Conservation (phyloP, 164 flowering plant species). For the Vitis amurensis region DNA sequence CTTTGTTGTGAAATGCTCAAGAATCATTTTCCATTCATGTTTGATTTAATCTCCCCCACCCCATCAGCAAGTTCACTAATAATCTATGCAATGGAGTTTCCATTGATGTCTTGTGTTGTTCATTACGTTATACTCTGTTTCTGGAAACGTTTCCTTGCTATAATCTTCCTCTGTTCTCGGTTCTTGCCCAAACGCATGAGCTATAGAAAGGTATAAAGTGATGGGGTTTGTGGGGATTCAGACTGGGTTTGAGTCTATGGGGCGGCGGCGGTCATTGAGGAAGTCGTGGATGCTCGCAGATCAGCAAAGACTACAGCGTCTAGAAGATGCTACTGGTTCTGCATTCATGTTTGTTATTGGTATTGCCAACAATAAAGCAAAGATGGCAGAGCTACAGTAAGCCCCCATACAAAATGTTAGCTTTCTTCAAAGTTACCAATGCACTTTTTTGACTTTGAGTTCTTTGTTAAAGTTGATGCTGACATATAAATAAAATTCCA, state of each 20-base stretch:
- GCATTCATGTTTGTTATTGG: slow-evolving; percentile 48
- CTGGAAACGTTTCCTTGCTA: no score
- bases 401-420: slow-evolving; percentile 68
- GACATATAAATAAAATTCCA: slow-evolving; percentile 79
- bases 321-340: slow-evolving; percentile 84
- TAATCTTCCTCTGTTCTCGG: no score
- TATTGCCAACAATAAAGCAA: slow-evolving; percentile 56
- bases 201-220: slow-evolving; percentile 15
- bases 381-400: slow-evolving; percentile 75
- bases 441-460: slow-evolving; percentile 74
- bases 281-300: slow-evolving; percentile 93
- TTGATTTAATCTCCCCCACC: no score
- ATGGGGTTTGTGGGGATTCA: no score
- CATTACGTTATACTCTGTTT: no score
- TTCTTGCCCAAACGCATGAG: no score
- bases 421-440: slow-evolving; percentile 38
- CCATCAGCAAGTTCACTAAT: no score
- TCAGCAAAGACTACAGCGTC: slow-evolving; percentile 69
- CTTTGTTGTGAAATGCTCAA: no score
- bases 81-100: no score
- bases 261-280: slow-evolving; percentile 73
- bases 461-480: slow-evolving; percentile 96
- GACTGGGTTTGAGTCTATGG: slow-evolving; percentile 79
- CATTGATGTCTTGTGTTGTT: no score
- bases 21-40: no score